phyloP scores from a whole-genome alignment of 2,329 filamentous ascomycete species.

The Rosellinia necatrix region DNA sequence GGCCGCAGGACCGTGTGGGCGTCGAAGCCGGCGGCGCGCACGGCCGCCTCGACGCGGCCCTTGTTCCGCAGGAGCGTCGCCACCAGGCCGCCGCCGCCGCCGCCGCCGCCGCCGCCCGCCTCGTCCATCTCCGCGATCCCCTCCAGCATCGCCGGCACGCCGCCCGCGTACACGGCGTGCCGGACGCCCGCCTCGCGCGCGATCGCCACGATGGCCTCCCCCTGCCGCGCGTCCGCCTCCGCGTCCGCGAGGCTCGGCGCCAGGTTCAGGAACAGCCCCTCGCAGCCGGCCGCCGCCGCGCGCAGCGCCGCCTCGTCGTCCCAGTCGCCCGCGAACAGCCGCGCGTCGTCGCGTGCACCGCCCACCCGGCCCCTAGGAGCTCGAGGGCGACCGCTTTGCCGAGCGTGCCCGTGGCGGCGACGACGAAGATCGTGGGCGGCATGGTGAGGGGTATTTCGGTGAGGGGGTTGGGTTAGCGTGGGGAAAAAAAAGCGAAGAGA shows the following conservation, averaged over 20 bases:
- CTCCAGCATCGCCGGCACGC: neutral
- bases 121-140: too few relatives aligned
- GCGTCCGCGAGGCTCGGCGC: slow-evolving; percentile 16
- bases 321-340: slow-evolving; percentile 29
- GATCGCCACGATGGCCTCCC: slow-evolving; percentile 19
- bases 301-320: slow-evolving; percentile 23
- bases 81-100: neutral
- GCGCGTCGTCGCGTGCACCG: slow-evolving; percentile 27
- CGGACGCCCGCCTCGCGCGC: slow-evolving; percentile 30
- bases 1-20: slow-evolving; percentile 29
- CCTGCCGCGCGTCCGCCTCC: slow-evolving; percentile 20
- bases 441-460: neutral
- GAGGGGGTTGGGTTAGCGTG: neutral
- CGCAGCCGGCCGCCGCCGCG: slow-evolving; percentile 25
- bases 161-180: slow-evolving; percentile 26
- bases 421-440: slow-evolving; percentile 29
- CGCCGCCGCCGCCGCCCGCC: too few relatives aligned
- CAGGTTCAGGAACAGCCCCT: slow-evolving; percentile 28
- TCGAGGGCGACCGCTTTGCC: slow-evolving; percentile 27
- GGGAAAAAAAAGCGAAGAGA: neutral
- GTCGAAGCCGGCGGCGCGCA: slow-evolving; percentile 22
- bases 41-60: slow-evolving; percentile 17
- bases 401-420: slow-evolving; percentile 27
- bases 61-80: slow-evolving; percentile 19
- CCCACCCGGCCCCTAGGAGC: slow-evolving; percentile 24